These are phyloP conservation scores for Cynanchum wilfordii DNA, from an alignment of 257 asterid genomes.

Conservation along the genomic window DNA sequence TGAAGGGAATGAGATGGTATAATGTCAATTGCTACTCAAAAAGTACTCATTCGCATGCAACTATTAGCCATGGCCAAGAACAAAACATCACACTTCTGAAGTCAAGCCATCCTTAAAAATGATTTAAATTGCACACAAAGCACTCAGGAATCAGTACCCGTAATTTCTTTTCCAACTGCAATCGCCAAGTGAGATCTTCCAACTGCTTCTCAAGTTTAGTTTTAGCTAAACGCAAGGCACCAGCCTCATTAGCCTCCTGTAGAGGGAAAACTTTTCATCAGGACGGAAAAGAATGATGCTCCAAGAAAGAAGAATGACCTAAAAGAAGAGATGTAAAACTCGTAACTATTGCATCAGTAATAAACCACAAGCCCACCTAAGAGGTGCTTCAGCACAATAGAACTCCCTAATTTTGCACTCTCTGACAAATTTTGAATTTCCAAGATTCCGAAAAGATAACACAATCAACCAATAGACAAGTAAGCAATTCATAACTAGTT, in stretches of 20 bases:
- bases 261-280: conserved; percentile 3
- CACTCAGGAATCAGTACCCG: conserved; percentile 45
- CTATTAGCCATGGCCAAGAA: neutral
- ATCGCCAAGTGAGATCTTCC: conserved; percentile 98
- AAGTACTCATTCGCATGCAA: neutral
- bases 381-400: neutral
- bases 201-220: conserved; percentile 90
- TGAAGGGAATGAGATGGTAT: neutral
- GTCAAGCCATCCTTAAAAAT: neutral
- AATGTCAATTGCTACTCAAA: neutral
- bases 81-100: neutral
- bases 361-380: neutral
- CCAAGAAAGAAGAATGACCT: neutral
- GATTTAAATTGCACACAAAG: neutral
- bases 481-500: neutral
- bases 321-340: neutral
- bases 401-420: neutral
- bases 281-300: neutral
- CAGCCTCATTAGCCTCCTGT: conserved; percentile 98
- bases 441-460: neutral
- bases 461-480: neutral
- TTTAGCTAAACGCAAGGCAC: conserved; percentile 93
- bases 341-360: neutral
- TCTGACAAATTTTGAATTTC: neutral
- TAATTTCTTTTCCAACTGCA: conserved; percentile 83